Evolutionary conservation across 2,329 filamentous ascomycete genomes (phyloP), one percentile per base, ranked within the genome.

Genomic region (Pseudopyrenochaeta lycopersici): DNA sequence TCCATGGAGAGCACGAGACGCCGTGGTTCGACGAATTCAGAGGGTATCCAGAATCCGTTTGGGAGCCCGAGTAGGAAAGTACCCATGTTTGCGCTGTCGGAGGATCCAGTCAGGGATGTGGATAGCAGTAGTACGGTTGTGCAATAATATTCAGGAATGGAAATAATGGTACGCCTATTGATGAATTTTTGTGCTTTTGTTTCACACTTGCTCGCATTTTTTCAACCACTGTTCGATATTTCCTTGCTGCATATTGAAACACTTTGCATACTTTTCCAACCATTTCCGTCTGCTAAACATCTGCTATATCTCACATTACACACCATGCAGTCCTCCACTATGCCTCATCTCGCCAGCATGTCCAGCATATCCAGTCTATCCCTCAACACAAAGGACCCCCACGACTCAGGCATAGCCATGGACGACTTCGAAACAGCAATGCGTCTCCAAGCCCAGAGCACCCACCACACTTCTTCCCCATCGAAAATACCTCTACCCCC

Each of bases 71-170:
- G 56, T 14, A 72, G 68, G 36, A 77, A 72, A 41, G 42, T 78
- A n/a, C 73, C 76, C 2, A 80, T 81, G 76, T 80, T 80, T 57
- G 51, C 66, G 5, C 45, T 80, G n/a, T 75, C 78, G 2, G 67
- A 72, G 45, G 74, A 79, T 32, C 75, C 78, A 2, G 64, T 80
- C 4, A 62, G 63, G 15, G 78, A 81, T 62, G 62, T 76, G 3
- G 76, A 78, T 31, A 67, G 58, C 46, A 65, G 64, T 12, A 60
- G 58, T 6, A 52, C 51, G n/a, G 9, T 9, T 27, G 56, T 60
- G 32, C 53, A 63, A 51, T 67, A 59, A 35, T 21, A 18, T 20
- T 11, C 23, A 23, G 20, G 36, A 17, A 39, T 53, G 45, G 18
- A 38, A 47, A 41, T 36, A 20, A 40, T 32, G 41, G 41, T 46